These are phyloP conservation scores for Kwoniella sp. DNA, from an alignment of 768 basidiomycete genomes.

Conservation along the genomic window DNA sequence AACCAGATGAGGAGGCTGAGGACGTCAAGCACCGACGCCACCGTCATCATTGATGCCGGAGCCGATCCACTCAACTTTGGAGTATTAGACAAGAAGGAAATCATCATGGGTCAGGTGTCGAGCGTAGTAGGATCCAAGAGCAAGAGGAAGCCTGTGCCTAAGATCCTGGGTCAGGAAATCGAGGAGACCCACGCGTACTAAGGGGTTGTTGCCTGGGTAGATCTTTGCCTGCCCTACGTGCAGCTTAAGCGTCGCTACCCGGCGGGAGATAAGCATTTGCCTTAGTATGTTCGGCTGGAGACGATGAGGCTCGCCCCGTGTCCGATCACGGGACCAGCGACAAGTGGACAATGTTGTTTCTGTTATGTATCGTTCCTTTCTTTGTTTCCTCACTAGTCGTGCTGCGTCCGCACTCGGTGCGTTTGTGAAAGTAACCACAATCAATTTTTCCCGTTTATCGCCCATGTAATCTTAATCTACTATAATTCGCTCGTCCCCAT, in stretches of 20 bases:
- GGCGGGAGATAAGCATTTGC: too few species aligned
- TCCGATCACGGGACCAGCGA: too few species aligned
- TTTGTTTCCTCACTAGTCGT: too few species aligned
- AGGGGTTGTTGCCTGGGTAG: neutral
- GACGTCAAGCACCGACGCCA: conserved; percentile 5
- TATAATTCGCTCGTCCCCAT: neutral
- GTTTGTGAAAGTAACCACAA: neutral
- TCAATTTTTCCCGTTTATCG: neutral
- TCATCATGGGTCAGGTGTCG: neutral
- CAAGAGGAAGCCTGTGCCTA: conserved; percentile 30
- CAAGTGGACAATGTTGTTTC: neutral
- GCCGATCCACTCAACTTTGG: conserved; percentile 9
- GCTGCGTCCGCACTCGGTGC: neutral
- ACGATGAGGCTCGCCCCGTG: too few species aligned
- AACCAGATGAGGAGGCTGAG: neutral
- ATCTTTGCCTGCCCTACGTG: too few species aligned
- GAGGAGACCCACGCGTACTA: neutral
- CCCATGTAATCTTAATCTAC: neutral
- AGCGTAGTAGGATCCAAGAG: conserved; percentile 19
- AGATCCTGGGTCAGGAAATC: neutral
- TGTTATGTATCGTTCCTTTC: neutral
- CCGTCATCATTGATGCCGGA: conserved; percentile 8
- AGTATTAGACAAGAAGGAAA: conserved; percentile 4
- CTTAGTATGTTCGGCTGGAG: too few species aligned
- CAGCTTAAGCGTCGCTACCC: too few species aligned